These are phyloP conservation scores for Talaromyces albobiverticillius DNA, from an alignment of 2,329 filamentous ascomycete species.

Conservation along the genomic window DNA sequence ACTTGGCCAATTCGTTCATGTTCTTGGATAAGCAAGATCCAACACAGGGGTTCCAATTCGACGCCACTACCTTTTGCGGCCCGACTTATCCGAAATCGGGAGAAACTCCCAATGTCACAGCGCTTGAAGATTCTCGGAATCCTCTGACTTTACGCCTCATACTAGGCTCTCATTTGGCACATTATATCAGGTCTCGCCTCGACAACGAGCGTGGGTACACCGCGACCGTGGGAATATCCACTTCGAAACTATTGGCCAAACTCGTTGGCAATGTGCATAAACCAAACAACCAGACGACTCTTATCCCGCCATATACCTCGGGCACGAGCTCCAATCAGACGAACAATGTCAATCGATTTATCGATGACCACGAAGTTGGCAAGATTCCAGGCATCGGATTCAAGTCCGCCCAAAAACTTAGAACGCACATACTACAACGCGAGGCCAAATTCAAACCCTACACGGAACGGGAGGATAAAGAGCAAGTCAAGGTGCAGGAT, in stretches of 20 bases:
- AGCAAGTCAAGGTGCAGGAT: constrained; percentile 62
- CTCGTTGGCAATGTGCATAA: constrained; percentile 81
- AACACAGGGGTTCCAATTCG: constrained; percentile 74
- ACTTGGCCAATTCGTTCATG: constrained; percentile 72
- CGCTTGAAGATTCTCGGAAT: constrained; percentile 4
- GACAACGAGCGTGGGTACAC: constrained; percentile 80
- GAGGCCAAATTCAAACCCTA: constrained; percentile 34
- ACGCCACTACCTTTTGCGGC: constrained; percentile 67
- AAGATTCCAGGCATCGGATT: constrained; percentile 83
- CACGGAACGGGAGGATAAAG: constrained; percentile 37
- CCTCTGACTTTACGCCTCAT: constrained; percentile 60
- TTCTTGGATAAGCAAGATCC: constrained; percentile 70
- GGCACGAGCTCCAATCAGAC: constrained; percentile 17
- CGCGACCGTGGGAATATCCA: constrained; percentile 81
- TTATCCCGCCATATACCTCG: constrained; percentile 63
- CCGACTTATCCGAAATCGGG: constrained; percentile 51
- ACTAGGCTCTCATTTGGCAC: constrained; percentile 77
- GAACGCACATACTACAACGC: constrained; percentile 56
- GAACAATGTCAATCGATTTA: constrained; percentile 63
- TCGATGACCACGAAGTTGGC: constrained; percentile 72
- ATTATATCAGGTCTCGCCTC: constrained; percentile 67
- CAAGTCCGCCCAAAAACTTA: constrained; percentile 68
- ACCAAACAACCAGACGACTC: constrained; percentile 79
- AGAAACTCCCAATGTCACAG: not conserved
- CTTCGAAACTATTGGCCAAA: constrained; percentile 82